Conservation (phyloP, 768 basidiomycete species). For the Macrocybe gigantea region DNA sequence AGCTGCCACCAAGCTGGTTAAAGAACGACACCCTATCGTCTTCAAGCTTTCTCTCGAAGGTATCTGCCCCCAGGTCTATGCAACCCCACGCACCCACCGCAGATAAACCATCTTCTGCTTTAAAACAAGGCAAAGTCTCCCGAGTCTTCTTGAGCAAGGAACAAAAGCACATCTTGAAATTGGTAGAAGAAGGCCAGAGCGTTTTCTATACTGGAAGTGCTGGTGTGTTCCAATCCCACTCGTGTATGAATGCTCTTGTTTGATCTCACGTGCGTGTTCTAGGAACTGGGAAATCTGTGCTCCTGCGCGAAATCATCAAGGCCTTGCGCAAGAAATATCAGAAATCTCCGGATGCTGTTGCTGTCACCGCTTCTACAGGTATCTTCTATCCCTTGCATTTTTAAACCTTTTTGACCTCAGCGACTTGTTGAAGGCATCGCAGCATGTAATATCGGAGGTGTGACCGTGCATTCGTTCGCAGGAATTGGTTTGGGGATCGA, state of each 20-base stretch:
- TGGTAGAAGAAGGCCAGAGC: constrained; percentile 69
- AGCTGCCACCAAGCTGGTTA: constrained; percentile 48
- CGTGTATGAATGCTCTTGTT: background rate
- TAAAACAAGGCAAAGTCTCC: constrained; percentile 26
- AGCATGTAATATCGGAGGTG: constrained; percentile 95
- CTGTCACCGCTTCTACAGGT: constrained; percentile 95
- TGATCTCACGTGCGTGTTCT: constrained; percentile 1
- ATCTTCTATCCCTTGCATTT: background rate
- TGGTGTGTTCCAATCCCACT: constrained; percentile 42
- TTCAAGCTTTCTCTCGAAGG: constrained; percentile 22
- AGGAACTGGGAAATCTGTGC: constrained; percentile 97
- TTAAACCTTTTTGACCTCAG: background rate
- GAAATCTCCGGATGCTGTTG: constrained; percentile 66
- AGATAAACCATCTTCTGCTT: constrained; percentile 8
- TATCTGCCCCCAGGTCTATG: constrained; percentile 9
- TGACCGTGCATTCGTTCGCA: constrained; percentile 94
- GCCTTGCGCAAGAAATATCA: constrained; percentile 50
- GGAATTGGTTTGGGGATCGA: constrained; percentile 86
- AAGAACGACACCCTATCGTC: constrained; percentile 28
- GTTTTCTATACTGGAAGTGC: constrained; percentile 98
- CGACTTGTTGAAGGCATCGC: constrained; percentile 61
- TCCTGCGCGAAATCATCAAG: constrained; percentile 87
- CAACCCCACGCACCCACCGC: constrained; percentile 8
- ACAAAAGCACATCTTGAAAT: constrained; percentile 75
- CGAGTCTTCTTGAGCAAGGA: constrained; percentile 72